Evolutionary conservation across 163 green algal genomes (phyloP).

Genomic region (Trebouxia gelatinosa): DNA sequence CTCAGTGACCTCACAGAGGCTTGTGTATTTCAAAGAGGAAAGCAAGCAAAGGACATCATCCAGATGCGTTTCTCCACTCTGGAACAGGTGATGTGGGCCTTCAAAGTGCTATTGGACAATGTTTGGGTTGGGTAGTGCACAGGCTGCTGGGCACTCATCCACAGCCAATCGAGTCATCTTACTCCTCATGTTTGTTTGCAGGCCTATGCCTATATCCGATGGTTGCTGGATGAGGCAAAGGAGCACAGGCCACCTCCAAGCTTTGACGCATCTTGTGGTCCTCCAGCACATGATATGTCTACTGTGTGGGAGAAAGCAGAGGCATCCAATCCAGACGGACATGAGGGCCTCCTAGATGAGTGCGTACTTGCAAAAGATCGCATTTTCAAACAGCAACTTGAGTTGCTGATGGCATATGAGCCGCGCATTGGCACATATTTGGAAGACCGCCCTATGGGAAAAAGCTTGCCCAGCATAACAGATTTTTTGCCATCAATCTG

Average conservation of each 20-base stretch:
- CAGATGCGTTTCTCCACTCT: conserved; percentile 10
- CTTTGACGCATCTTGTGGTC: conserved; percentile 13
- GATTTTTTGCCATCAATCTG: conserved; percentile 5
- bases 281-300: conserved; percentile 12
- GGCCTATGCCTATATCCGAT: conserved; percentile 10
- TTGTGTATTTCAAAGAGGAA: conserved; percentile 14
- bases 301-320: conserved; percentile 10
- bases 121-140: conserved; percentile 3
- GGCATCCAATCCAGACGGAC: background rate
- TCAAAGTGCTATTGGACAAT: background rate
- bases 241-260: conserved; percentile 3
- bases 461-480: conserved; percentile 13
- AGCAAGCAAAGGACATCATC: conserved; percentile 11
- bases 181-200: conserved; percentile 12
- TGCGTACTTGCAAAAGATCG: conserved; percentile 24
- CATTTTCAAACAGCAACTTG: conserved; percentile 17
- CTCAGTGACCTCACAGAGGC: conserved; percentile 10
- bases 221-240: conserved; percentile 9
- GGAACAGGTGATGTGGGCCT: conserved; percentile 10
- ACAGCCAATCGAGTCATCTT: conserved; percentile 6
- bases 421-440: conserved; percentile 5
- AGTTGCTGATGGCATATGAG: conserved; percentile 9
- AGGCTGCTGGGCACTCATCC: conserved; percentile 2
- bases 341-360: conserved; percentile 15
- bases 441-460: background rate